Base-by-base conservation (phyloP, 495 filamentous ascomycete species). In the Trichocladium antarcticum region DNA sequence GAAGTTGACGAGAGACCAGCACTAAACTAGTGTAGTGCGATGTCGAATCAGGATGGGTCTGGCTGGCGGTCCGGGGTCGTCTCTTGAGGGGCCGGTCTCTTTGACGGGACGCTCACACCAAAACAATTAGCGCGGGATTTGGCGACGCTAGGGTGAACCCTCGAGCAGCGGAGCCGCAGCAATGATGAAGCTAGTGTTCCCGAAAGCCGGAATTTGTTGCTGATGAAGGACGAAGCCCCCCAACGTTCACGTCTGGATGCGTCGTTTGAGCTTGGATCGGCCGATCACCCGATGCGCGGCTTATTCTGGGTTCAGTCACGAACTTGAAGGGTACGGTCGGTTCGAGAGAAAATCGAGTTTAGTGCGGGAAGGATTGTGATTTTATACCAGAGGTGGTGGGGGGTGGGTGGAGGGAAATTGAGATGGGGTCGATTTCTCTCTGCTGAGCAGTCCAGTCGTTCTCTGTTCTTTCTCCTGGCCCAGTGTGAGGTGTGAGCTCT, bases 271-370 rank as follows among this genome's bases (percentile, higher is more conserved):
- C 31, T 2, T 14, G 31, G 31, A 32, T 32, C 31, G 12, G 10
- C 31, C 31, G 11, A 27, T n/a, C n/a, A 27, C 24, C 24, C 4
- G 24, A 27, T 8, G 24, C 8, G 24, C 24, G 8, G 24, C 8
- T 8, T 27, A 3, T 8, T 27, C 8, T 3, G 4, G 24, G 24
- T 27, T 27, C 8, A 27, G 24, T 27, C 24, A 27, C 3, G 27
- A 29, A 29, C 5, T 28, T 15, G 20, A 51, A 35, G 54, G 47
- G 51, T 57, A 47, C 51, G 40, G n/a, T n/a, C n/a, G n/a, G n/a
- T n/a, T 45, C 54, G 54, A 50, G 54, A 53, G 58, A 59, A 59
- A 61, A 65, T 63, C 47, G 52, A 61, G 62, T 51, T 39, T 63
- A 63, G 60, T 59, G 57, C 56, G 60, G 61, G 56, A 51, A 37